These are phyloP conservation scores for Nicotiana sylvestris DNA, from an alignment of 257 asterid species.

Conservation along the genomic window DNA sequence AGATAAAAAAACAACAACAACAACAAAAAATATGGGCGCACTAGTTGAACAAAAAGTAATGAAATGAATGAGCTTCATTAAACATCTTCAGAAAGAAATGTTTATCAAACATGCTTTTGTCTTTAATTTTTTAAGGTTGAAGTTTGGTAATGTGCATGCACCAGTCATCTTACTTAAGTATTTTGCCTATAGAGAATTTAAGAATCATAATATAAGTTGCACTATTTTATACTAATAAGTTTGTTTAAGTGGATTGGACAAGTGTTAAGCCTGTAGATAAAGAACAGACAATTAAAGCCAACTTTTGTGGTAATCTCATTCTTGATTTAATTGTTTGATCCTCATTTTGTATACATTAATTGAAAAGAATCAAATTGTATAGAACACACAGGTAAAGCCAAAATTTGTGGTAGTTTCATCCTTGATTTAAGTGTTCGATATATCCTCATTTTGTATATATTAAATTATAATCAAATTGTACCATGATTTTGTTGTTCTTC, in stretches of 20 bases:
- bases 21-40: neutral
- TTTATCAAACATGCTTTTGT: neutral
- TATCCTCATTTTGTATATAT: neutral
- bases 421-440: neutral
- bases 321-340: neutral
- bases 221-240: neutral
- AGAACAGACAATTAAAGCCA: neutral
- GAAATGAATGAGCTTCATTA: neutral
- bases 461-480: no score
- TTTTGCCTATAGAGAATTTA: neutral
- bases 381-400: neutral
- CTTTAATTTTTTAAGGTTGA: neutral
- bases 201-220: neutral
- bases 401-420: neutral
- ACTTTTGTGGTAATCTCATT: neutral
- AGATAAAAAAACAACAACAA: no score
- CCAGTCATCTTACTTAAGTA: neutral
- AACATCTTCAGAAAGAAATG: neutral
- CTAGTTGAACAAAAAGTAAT: neutral
- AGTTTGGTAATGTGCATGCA: no score
- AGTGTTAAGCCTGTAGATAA: neutral
- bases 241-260: slow-evolving; percentile 4
- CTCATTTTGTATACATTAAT: neutral
- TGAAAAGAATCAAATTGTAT: neutral
- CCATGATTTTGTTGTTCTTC: no score